Base-by-base conservation (phyloP, 139 green algal genomes). In the Edaphochlamys debaryana region DNA sequence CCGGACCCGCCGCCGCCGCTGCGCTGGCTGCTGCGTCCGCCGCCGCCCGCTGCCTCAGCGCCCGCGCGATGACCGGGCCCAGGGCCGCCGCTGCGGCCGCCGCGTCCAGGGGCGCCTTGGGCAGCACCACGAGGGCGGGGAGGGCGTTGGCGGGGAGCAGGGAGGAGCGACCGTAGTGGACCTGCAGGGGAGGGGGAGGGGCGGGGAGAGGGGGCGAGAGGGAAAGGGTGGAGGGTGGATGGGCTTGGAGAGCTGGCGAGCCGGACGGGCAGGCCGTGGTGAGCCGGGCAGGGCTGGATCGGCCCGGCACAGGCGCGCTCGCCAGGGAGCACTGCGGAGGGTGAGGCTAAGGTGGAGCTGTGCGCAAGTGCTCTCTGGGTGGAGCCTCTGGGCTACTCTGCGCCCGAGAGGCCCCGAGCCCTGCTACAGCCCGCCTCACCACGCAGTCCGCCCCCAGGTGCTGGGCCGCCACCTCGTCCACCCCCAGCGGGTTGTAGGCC, bases 111-210 rank as follows among this genome's bases (percentile, higher is more conserved):
- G 63, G 41, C 4, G 38, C 17, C 67, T 82, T 78, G 3, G 93
- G 93, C 69, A 98, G 95, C 2, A 98, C 95, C 84, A 95, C 97
- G 69, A 92, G 91, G 13, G 94, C 92, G 34, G 94, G 96, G 48
- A 96, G 50, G 4, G 87, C 82, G 4, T 85, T 92, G 22, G 96
- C 87, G 17, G 88, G 77, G 20, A 86, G 91, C 34, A 99, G 79
- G 4, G 95, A 99, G 40, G 96, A 93, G 17, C 82, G 86, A 37
- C 96, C 96, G 84, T 97, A 99, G 78, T 99, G 96, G 2, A 99
- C 62, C 94, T 97, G 90, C 29, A n/a, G n/a, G 34, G 40, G 15
- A n/a, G 90, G 62, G 74, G 60, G 42, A 17, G 25, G 6, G 48
- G 50, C 3, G 5, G 64, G 64, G 7, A 29, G 30, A 4, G 2